Base-by-base conservation (phyloP, 306 rosid genomes). In the Trichosanthes cucumerina region DNA sequence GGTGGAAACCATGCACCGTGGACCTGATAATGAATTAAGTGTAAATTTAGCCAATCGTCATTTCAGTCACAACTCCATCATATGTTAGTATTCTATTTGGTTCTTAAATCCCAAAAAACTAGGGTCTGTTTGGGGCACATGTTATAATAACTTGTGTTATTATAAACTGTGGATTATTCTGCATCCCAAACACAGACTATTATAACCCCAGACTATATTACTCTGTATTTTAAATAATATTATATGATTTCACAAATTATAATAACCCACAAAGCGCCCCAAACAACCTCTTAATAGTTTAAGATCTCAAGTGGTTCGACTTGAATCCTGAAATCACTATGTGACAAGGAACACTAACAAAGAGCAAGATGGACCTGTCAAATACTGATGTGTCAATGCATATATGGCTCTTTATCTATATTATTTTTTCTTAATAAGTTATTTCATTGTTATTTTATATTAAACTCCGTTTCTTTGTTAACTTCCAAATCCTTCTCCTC, bases 1-100 rank as follows among this genome's bases (percentile, higher is more conserved):
- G 90, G 90, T 59, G 99, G 99, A 85, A 95, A 86, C 98, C 99
- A 95, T 56, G 97, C 89, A 76, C 86, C 86, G 82, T 91, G 97
- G 80, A 79, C 88, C 98, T 94, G 88, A 81, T 83, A 77, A 81
- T 66, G 80, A 63, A 86, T 72, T 69, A n/a, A 5, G 57, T 12
- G 57, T 44, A 44, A 71, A 24, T 44, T 39, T 46, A 71, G 76
- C 76, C 21, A 50, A 36, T n/a, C 80, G 49, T 59, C 79, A 77
- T 82, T 84, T 18, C 6, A 34, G 34, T 38, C 13, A 74, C 28
- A 47, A 74, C 15, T 7, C 7, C 28, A 64, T 64, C 62, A n/a
- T 23, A 56, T 23, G 62, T 56, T 21, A 56, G 62, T 21, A 56
- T 54, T 54, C 60, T 56, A 21, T 56, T 50, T 56, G 10, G 62